Evolutionary conservation across 2,329 filamentous ascomycete genomes (phyloP).

Genomic region (Karstenula rhodostoma): DNA sequence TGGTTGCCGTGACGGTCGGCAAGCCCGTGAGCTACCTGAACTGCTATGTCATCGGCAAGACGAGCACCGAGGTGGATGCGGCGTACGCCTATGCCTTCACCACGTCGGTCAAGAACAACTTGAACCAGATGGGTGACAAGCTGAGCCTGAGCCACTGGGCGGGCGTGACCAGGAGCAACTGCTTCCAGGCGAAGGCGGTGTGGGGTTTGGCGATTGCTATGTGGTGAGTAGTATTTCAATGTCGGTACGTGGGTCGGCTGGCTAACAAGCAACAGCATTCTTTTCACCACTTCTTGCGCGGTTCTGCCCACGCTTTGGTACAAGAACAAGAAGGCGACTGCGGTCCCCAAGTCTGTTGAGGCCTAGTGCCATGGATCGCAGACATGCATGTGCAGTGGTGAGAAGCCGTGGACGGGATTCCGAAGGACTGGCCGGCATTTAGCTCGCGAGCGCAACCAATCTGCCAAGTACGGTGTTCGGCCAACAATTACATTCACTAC

Average conservation of each 20-base stretch:
- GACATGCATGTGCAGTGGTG: background rate
- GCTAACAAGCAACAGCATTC: constrained; percentile 45
- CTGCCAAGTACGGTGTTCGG: constrained; percentile 27
- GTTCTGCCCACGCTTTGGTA: constrained; percentile 58
- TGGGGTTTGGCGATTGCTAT: constrained; percentile 87
- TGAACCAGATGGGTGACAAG: constrained; percentile 59
- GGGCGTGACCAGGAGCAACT: constrained; percentile 70
- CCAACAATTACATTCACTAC: constrained; percentile 11
- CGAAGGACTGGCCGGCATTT: background rate
- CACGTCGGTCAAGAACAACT: constrained; percentile 60
- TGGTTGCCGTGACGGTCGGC: constrained; percentile 79
- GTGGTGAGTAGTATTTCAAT: constrained; percentile 59
- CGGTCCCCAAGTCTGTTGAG: constrained; percentile 46
- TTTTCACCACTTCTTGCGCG: constrained; percentile 56
- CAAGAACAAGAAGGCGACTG: constrained; percentile 57
- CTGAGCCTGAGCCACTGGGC: constrained; percentile 64
- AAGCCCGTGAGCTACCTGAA: constrained; percentile 80
- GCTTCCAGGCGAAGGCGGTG: constrained; percentile 83
- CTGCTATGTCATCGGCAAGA: constrained; percentile 67
- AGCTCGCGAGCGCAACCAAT: constrained; percentile 25
- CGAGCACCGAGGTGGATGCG: constrained; percentile 54
- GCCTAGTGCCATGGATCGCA: constrained; percentile 27
- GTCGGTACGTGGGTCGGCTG: too few species aligned
- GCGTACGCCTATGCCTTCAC: constrained; percentile 63
- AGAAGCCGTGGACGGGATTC: background rate